Conservation (phyloP, 768 basidiomycete genomes). For the Sistotremastrum niveocremeum region DNA sequence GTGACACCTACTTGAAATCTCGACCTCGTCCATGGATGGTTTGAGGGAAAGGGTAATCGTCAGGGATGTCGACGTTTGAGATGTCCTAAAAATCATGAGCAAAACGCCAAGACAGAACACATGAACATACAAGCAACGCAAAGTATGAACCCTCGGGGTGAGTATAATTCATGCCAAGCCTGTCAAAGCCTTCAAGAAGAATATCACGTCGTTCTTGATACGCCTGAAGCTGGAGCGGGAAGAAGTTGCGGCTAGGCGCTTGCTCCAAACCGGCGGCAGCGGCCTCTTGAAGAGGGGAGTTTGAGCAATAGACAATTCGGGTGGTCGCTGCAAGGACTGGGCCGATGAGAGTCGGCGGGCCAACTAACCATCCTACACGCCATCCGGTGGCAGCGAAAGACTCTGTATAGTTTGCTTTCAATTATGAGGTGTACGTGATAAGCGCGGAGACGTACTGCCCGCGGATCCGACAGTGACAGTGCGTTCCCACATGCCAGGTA, state of each 20-base stretch:
- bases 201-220: slow-evolving; percentile 70
- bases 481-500: slow-evolving; percentile 99
- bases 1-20: slow-evolving; percentile 59
- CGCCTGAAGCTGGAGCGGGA: slow-evolving; percentile 58
- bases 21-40: slow-evolving; percentile 66
- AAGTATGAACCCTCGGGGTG: slow-evolving; percentile 89
- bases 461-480: slow-evolving; percentile 95
- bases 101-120: not conserved
- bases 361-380: slow-evolving; percentile 96
- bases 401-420: slow-evolving; percentile 32
- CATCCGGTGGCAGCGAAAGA: slow-evolving; percentile 95
- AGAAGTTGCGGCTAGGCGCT: slow-evolving; percentile 58
- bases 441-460: slow-evolving; percentile 48
- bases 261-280: slow-evolving; percentile 81
- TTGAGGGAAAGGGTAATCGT: slow-evolving; percentile 70
- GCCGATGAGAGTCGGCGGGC: slow-evolving; percentile 63
- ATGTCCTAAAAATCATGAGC: slow-evolving; percentile 42
- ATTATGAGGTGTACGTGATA: not conserved
- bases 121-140: slow-evolving; percentile 52
- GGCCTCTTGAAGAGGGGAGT: slow-evolving; percentile 92
- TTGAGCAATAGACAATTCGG: slow-evolving; percentile 90
- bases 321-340: slow-evolving; percentile 86
- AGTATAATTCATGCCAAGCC: slow-evolving; percentile 72
- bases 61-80: slow-evolving; percentile 63
- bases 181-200: slow-evolving; percentile 70